Conservation (phyloP, 1,284 basidiomycete genomes). For the Malassezia furfur region DNA sequence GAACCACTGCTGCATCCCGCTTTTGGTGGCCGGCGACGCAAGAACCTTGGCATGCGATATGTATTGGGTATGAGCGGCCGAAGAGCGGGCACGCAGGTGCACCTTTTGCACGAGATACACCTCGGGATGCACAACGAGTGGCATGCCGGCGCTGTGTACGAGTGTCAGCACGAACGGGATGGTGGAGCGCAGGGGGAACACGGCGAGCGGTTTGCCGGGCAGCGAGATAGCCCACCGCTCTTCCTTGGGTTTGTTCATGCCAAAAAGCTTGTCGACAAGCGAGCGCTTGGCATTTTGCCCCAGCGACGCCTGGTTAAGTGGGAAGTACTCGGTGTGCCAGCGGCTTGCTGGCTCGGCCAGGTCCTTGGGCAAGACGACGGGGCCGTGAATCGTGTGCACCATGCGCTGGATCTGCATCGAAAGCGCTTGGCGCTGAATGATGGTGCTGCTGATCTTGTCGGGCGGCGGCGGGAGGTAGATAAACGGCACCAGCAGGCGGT, state of each 20-base stretch:
- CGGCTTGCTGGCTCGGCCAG: slow-evolving; percentile 9
- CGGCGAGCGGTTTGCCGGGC: slow-evolving; percentile 19
- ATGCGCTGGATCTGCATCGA: slow-evolving; percentile 22
- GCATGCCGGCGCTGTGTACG: slow-evolving; percentile 10
- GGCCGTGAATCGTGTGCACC: background rate
- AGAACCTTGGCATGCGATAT: slow-evolving; percentile 9
- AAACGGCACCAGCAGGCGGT: slow-evolving; percentile 37
- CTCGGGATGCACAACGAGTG: slow-evolving; percentile 14
- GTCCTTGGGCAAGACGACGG: slow-evolving; percentile 1
- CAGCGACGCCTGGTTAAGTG: slow-evolving; percentile 1
- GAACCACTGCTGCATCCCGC: slow-evolving; percentile 19
- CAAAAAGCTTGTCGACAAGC: slow-evolving; percentile 12
- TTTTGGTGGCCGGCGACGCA: slow-evolving; percentile 4
- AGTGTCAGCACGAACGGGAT: slow-evolving; percentile 28
- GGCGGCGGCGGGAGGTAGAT: slow-evolving; percentile 37
- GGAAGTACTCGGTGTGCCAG: slow-evolving; percentile 12
- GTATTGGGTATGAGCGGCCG: slow-evolving; percentile 3
- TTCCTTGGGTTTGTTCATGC: slow-evolving; percentile 10
- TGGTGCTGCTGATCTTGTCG: slow-evolving; percentile 9
- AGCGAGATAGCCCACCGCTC: slow-evolving; percentile 25
- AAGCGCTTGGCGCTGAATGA: slow-evolving; percentile 20
- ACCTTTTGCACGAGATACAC: slow-evolving; percentile 14
- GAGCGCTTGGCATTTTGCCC: slow-evolving; percentile 7
- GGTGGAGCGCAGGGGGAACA: slow-evolving; percentile 24
- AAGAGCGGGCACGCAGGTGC: slow-evolving; percentile 8